Conservation (phyloP, 2,329 filamentous ascomycete species). For the Neofusicoccum cordaticola region DNA sequence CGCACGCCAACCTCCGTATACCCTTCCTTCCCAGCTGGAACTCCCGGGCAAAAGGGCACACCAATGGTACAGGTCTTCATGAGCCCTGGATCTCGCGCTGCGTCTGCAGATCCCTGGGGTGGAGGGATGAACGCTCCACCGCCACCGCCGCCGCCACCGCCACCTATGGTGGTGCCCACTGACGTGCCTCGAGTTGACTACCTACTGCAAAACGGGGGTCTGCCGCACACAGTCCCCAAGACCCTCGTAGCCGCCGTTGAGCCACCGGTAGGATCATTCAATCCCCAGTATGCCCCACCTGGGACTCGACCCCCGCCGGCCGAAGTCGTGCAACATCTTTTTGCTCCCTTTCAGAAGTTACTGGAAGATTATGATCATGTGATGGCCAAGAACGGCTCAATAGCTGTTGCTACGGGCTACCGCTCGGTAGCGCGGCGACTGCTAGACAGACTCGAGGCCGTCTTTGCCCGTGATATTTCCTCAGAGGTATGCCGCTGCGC, state of each 20-base stretch:
- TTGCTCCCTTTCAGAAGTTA: slow-evolving; percentile 77
- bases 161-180: slow-evolving; percentile 61
- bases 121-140: slow-evolving; percentile 50
- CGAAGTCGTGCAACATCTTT: slow-evolving; percentile 68
- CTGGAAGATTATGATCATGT: slow-evolving; percentile 85
- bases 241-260: slow-evolving; percentile 67
- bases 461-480: slow-evolving; percentile 90
- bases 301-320: slow-evolving; percentile 34
- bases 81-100: slow-evolving; percentile 35
- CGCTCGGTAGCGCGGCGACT: slow-evolving; percentile 87
- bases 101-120: slow-evolving; percentile 37
- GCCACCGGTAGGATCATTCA: slow-evolving; percentile 42
- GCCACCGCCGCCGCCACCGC: slow-evolving; percentile 72
- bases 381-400: slow-evolving; percentile 76
- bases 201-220: slow-evolving; percentile 81
- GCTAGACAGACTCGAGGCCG: slow-evolving; percentile 85
- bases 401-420: slow-evolving; percentile 94
- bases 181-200: slow-evolving; percentile 87
- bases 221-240: slow-evolving; percentile 69
- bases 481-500: slow-evolving; percentile 81
- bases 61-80: slow-evolving; percentile 45
- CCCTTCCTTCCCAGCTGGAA: slow-evolving; percentile 34
- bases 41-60: slow-evolving; percentile 34
- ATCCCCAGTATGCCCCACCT: slow-evolving; percentile 60
- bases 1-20: slow-evolving; percentile 44